Conservation (phyloP, 768 basidiomycete species). For the Butyriboletus loyo region DNA sequence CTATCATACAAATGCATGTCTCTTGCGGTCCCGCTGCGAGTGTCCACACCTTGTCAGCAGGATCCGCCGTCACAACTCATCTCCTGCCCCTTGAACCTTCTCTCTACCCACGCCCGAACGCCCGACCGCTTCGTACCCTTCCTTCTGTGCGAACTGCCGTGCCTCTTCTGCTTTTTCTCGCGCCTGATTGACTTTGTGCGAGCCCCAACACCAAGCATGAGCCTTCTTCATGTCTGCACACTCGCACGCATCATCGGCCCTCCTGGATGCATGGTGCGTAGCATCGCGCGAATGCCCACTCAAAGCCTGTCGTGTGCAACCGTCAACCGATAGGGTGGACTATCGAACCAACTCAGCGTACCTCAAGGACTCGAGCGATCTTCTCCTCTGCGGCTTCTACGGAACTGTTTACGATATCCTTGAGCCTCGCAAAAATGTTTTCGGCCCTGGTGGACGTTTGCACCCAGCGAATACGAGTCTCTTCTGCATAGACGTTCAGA, state of each 20-base stretch:
- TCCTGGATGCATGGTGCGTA: conserved; percentile 26
- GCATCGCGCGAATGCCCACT: conserved; percentile 34
- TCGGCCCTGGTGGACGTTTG: conserved; percentile 59
- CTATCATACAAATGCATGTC: neutral
- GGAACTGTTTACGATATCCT: conserved; percentile 62
- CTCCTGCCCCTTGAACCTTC: conserved; percentile 26
- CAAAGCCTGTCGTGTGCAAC: conserved; percentile 30
- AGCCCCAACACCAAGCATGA: conserved; percentile 14
- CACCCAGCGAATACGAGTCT: conserved; percentile 77
- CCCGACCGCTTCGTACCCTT: conserved; percentile 16
- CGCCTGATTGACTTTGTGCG: conserved; percentile 25
- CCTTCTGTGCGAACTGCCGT: conserved; percentile 10
- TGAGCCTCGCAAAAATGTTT: conserved; percentile 55
- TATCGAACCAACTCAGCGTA: conserved; percentile 2
- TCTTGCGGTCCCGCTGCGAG: neutral
- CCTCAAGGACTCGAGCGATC: conserved; percentile 46
- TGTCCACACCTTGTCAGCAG: neutral
- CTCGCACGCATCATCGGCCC: conserved; percentile 26
- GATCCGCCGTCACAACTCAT: conserved; percentile 23
- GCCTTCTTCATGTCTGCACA: conserved; percentile 17
- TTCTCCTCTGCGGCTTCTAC: conserved; percentile 77
- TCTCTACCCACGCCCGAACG: conserved; percentile 9
- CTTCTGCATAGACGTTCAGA: conserved; percentile 43
- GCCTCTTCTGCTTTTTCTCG: conserved; percentile 26
- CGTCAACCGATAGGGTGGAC: neutral